These are phyloP conservation scores for Aspergillus brasiliensis DNA, from an alignment of 2,329 filamentous ascomycete species.

Conservation along the genomic window DNA sequence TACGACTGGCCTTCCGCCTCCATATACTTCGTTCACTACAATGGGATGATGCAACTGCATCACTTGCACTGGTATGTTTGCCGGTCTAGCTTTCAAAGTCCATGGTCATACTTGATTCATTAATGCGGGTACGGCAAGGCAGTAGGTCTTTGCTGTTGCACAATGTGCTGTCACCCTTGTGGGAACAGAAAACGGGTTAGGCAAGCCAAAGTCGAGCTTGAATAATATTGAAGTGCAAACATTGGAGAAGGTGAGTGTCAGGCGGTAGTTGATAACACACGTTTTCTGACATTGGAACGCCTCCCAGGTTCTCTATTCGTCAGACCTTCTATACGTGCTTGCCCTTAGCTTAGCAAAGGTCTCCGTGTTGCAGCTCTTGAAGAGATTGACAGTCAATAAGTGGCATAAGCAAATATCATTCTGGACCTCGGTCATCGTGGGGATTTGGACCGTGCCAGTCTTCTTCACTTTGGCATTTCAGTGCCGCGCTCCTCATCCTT, in stretches of 20 bases:
- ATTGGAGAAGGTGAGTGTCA: not conserved
- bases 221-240: not conserved
- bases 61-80: not conserved
- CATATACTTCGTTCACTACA: not conserved
- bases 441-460: not conserved
- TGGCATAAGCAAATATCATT: not conserved
- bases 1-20: not conserved
- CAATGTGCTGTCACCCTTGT: not conserved
- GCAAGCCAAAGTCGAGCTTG: not conserved
- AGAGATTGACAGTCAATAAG: not conserved
- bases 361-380: not conserved
- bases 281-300: not conserved
- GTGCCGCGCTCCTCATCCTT: not conserved
- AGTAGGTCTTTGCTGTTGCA: not conserved
- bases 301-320: not conserved
- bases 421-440: not conserved
- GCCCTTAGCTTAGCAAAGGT: not conserved
- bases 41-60: not conserved
- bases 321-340: not conserved
- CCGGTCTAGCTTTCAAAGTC: not conserved
- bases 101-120: not conserved
- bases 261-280: too few relatives aligned
- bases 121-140: not conserved
- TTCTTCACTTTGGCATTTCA: not conserved
- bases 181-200: not conserved